These are phyloP conservation scores for Myochromella boudieri DNA, from an alignment of 768 basidiomycete genomes.

Conservation along the genomic window DNA sequence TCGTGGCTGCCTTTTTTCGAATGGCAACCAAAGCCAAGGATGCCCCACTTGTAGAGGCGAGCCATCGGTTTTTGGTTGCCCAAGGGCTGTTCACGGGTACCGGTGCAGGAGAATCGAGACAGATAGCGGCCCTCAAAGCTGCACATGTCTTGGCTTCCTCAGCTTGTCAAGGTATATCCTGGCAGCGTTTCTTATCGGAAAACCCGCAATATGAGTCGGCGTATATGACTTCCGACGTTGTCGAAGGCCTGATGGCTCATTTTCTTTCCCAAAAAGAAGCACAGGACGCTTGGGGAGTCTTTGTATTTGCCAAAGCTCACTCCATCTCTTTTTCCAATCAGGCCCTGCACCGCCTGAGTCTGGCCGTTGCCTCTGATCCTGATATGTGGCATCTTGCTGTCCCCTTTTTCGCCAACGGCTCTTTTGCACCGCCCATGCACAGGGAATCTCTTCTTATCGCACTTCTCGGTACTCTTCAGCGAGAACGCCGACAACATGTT, in stretches of 20 bases:
- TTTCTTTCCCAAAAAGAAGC: slow-evolving; percentile 28
- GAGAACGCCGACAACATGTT: slow-evolving; percentile 28
- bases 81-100: slow-evolving; percentile 25
- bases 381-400: slow-evolving; percentile 29
- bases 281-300: slow-evolving; percentile 30
- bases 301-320: slow-evolving; percentile 25
- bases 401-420: slow-evolving; percentile 31
- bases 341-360: slow-evolving; percentile 28
- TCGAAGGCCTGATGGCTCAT: slow-evolving; percentile 20
- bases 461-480: slow-evolving; percentile 37
- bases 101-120: slow-evolving; percentile 7
- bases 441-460: slow-evolving; percentile 28
- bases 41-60: slow-evolving; percentile 32
- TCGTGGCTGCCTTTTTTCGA: slow-evolving; percentile 45
- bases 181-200: too few species aligned
- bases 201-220: too few species aligned
- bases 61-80: slow-evolving; percentile 29
- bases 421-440: neutral
- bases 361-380: slow-evolving; percentile 29
- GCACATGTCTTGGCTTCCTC: slow-evolving; percentile 33
- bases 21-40: slow-evolving; percentile 41
- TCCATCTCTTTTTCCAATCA: slow-evolving; percentile 22
- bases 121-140: slow-evolving; percentile 29
- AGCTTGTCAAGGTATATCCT: slow-evolving; percentile 24
- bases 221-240: too few species aligned